Evolutionary conservation across 768 basidiomycete species (phyloP).

Genomic region (Amanita inopinata): DNA sequence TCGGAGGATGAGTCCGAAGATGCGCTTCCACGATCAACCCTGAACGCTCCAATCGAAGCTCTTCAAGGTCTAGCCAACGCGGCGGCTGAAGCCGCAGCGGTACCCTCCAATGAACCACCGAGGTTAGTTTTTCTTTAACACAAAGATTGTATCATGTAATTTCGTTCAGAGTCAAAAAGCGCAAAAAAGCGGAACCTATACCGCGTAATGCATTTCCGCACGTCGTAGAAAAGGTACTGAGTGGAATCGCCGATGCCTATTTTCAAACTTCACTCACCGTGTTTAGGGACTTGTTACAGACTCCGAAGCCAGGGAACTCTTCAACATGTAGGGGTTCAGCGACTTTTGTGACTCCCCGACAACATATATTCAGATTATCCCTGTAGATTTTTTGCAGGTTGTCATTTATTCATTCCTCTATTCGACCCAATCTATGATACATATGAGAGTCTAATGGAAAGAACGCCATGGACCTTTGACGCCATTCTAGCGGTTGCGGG

Average conservation of each 20-base stretch:
- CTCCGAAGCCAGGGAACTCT: constrained; percentile 79
- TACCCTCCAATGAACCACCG: constrained; percentile 53
- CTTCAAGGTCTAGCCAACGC: constrained; percentile 91
- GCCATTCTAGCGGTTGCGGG: constrained; percentile 87
- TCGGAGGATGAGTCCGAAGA: constrained; percentile 92
- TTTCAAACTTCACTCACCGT: constrained; percentile 3
- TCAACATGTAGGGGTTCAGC: constrained; percentile 73
- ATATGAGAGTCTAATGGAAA: constrained; percentile 84
- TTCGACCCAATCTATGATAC: constrained; percentile 93
- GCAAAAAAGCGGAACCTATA: constrained; percentile 75
- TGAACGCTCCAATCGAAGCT: constrained; percentile 92
- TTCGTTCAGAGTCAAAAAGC: constrained; percentile 61
- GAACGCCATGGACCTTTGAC: constrained; percentile 94
- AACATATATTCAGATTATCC: constrained; percentile 23
- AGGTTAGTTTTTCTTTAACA: constrained; percentile 31
- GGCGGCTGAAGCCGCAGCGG: constrained; percentile 86
- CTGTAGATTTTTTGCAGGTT: constrained; percentile 87
- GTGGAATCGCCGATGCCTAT: background rate
- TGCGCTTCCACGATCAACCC: constrained; percentile 68
- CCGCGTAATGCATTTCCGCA: constrained; percentile 83
- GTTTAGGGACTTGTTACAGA: constrained; percentile 75
- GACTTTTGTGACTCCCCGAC: constrained; percentile 20
- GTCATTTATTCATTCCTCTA: constrained; percentile 92
- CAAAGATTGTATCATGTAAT: constrained; percentile 5
- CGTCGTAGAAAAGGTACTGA: constrained; percentile 71